These are phyloP conservation scores for Tricholoma sp. DNA, from an alignment of 768 basidiomycete species.

Conservation along the genomic window DNA sequence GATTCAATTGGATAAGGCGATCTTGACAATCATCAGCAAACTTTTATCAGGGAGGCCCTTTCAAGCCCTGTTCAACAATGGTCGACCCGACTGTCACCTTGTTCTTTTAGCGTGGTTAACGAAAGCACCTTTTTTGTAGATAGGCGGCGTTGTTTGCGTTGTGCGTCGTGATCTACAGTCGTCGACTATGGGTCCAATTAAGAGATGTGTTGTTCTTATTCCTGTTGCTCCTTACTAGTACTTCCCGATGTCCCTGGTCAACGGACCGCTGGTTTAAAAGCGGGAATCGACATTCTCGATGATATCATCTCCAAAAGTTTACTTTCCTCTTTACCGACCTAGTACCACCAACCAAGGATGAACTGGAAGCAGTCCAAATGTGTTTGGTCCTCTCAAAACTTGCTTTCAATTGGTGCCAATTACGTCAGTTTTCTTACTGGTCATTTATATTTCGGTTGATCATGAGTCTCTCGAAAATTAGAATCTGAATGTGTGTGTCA, in stretches of 20 bases:
- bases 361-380: background rate
- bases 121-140: background rate
- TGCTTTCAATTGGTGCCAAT: background rate
- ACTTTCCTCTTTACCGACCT: background rate
- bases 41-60: background rate
- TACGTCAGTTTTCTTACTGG: background rate
- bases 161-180: background rate
- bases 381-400: background rate
- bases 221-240: background rate
- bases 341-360: too few species aligned
- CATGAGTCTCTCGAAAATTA: background rate
- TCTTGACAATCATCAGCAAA: background rate
- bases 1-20: background rate
- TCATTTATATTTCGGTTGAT: background rate
- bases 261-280: background rate
- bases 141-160: background rate
- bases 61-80: background rate
- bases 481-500: background rate
- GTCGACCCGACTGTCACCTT: background rate
- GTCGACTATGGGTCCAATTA: background rate
- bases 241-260: background rate
- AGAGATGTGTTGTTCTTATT: background rate
- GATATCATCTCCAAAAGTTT: background rate
- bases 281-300: background rate
- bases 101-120: background rate